These are phyloP conservation scores for Dicorynia guianensis DNA, from an alignment of 306 rosid genomes.

Conservation along the genomic window DNA sequence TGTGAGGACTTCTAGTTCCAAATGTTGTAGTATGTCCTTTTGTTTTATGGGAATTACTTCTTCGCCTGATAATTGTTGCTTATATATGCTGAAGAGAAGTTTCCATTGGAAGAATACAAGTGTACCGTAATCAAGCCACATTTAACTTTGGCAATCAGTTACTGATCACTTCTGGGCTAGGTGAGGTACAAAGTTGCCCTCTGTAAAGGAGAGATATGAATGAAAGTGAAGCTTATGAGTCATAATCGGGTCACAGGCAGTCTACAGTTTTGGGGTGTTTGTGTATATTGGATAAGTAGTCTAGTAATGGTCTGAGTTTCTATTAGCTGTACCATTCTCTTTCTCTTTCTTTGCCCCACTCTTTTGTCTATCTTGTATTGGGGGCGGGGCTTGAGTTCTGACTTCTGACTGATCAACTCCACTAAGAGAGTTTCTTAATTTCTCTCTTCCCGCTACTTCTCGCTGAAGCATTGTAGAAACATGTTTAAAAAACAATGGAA, in stretches of 20 bases:
- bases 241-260: not conserved
- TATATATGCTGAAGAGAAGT: not conserved
- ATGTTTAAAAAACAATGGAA: not conserved
- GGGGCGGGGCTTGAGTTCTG: no score
- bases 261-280: not conserved
- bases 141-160: not conserved
- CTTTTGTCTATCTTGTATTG: no score
- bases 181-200: not conserved
- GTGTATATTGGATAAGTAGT: not conserved
- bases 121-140: not conserved
- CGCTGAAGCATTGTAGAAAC: not conserved
- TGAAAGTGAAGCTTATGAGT: not conserved
- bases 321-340: no score
- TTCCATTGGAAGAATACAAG: not conserved
- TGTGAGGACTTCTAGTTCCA: not conserved
- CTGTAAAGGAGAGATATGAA: not conserved
- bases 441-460: not conserved
- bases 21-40: not conserved
- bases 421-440: no score
- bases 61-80: not conserved
- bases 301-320: no score
- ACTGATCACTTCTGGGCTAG: not conserved
- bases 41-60: not conserved
- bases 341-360: no score
- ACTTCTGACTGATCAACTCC: no score